These are phyloP conservation scores for Penicillium glabrum DNA, from an alignment of 2,329 filamentous ascomycete genomes.

Conservation along the genomic window DNA sequence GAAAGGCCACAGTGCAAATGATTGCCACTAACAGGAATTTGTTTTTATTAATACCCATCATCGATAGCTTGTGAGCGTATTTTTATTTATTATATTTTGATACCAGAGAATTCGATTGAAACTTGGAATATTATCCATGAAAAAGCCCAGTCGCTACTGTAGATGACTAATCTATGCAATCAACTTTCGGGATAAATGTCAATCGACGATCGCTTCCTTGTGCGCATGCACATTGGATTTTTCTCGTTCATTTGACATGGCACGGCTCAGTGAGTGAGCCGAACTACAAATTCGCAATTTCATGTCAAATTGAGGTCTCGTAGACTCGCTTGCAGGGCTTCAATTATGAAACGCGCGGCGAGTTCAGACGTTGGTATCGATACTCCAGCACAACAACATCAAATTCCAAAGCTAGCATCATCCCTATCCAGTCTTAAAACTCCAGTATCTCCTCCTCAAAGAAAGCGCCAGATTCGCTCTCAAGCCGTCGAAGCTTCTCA, in stretches of 20 bases:
- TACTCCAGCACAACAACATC: not conserved
- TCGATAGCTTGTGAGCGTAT: not conserved
- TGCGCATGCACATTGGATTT: not conserved
- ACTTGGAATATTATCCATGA: not conserved
- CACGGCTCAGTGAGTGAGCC: not conserved
- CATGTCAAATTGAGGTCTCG: not conserved
- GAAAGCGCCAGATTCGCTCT: not conserved
- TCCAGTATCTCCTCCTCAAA: slow-evolving; percentile 31
- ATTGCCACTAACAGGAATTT: not conserved
- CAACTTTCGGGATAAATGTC: not conserved
- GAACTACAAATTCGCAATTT: not conserved
- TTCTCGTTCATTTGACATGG: not conserved
- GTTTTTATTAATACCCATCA: not conserved
- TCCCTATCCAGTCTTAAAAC: slow-evolving; percentile 18
- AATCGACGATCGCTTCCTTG: not conserved
- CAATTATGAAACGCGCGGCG: slow-evolving; percentile 16
- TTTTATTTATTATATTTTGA: not conserved
- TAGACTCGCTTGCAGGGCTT: not conserved
- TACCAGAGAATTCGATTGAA: not conserved
- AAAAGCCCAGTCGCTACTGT: not conserved
- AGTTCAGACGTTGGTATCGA: not conserved
- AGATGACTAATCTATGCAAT: slow-evolving; percentile 1
- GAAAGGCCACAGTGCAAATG: not conserved
- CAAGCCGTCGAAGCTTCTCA: not conserved
- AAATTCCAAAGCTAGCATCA: not conserved